Percentiles rank a stretch among this genome's conserved stretches.
phyloP scores from a whole-genome alignment of 306 rosid genomes.

The Senna siamea region DNA sequence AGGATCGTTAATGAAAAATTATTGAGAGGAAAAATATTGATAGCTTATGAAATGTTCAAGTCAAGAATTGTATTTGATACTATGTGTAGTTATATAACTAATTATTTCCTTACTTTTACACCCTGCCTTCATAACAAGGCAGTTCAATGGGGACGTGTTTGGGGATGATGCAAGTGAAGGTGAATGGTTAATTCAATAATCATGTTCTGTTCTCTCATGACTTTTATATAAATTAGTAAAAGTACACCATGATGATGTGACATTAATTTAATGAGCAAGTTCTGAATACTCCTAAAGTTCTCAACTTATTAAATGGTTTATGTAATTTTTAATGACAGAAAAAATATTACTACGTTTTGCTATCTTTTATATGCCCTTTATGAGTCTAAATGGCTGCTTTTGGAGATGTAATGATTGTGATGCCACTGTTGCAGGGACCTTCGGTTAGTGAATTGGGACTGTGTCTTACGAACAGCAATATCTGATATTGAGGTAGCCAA shows the following conservation, averaged over 20 bases:
- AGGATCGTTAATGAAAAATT: neutral
- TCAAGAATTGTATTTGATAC: neutral
- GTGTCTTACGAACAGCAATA: slow-evolving; percentile 86
- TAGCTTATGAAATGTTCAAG: neutral
- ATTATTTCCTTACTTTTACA: neutral
- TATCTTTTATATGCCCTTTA: slow-evolving; percentile 12
- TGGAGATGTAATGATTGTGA: neutral
- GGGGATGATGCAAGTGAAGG: neutral
- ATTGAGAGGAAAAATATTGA: neutral
- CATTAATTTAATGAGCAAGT: slow-evolving; percentile 21
- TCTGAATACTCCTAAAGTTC: slow-evolving; percentile 15
- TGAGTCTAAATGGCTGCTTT: neutral
- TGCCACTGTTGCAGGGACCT: slow-evolving; percentile 64
- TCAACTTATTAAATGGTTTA: slow-evolving; percentile 10
- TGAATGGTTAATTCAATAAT: neutral
- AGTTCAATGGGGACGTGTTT: neutral
- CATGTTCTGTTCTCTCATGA: neutral
- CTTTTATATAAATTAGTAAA: neutral
- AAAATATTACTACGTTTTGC: neutral
- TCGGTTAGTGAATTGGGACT: slow-evolving; percentile 96
- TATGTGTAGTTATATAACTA: neutral
- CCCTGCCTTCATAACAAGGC: too few relatives aligned
- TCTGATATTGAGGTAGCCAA: slow-evolving; percentile 88
- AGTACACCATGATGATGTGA: neutral
- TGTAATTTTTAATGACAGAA: neutral